Conservation (phyloP, 768 basidiomycete genomes). For the Termitomyces sp. region DNA sequence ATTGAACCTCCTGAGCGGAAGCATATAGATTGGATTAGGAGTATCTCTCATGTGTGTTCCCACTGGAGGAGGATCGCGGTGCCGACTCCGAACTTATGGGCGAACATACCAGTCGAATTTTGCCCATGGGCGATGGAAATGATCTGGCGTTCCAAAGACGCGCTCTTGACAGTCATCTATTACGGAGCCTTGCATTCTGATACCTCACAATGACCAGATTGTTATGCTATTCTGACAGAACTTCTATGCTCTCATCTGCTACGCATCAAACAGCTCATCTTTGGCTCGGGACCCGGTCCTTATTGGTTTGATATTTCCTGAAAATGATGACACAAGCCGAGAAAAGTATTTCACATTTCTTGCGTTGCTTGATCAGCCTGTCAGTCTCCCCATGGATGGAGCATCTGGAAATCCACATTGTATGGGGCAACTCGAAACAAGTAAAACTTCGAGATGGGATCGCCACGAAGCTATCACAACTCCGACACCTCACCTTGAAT, state of each 20-base stretch:
- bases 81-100: background rate
- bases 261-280: background rate
- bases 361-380: background rate
- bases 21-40: background rate
- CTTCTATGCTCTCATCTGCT: background rate
- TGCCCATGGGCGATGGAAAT: background rate
- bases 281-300: background rate
- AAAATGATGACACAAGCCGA: background rate
- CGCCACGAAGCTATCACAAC: background rate
- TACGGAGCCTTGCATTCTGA: background rate
- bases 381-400: background rate
- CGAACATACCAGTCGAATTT: background rate
- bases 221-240: background rate
- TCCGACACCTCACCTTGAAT: background rate
- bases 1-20: background rate
- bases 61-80: background rate
- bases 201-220: background rate
- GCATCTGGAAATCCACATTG: background rate
- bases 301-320: background rate
- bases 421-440: background rate
- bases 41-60: background rate
- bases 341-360: background rate
- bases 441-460: background rate
- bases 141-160: background rate
- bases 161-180: background rate